Conservation (phyloP, 257 asterid species). For the Solanum boliviense region DNA sequence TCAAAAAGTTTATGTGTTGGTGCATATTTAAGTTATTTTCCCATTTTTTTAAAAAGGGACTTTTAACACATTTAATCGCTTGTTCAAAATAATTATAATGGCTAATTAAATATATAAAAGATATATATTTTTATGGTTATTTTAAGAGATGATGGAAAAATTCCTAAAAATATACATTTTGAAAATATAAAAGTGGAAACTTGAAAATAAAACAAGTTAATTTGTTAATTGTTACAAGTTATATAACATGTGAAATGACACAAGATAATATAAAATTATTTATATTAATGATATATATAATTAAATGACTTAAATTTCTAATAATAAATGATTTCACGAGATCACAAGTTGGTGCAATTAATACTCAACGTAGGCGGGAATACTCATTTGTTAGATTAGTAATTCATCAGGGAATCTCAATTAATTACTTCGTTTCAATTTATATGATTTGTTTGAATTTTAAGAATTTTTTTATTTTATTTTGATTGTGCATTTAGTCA, state of each 20-base stretch:
- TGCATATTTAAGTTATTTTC: neutral
- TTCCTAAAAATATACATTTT: neutral
- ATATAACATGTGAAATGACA: neutral
- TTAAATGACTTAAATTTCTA: neutral
- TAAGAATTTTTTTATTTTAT: too few relatives aligned
- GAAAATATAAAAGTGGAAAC: neutral
- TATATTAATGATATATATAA: neutral
- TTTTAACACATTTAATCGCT: neutral
- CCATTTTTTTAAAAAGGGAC: too few relatives aligned
- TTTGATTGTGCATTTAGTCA: neutral
- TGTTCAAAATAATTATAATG: neutral
- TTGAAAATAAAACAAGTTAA: neutral
- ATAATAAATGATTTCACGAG: neutral
- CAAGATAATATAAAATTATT: neutral
- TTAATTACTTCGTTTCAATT: neutral
- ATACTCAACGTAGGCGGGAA: neutral
- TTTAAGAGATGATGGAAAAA: neutral
- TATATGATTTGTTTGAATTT: neutral
- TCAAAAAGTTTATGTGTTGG: neutral
- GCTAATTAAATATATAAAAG: neutral
- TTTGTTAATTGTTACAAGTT: neutral
- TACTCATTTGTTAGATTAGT: neutral
- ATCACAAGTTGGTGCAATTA: neutral
- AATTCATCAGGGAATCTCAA: neutral
- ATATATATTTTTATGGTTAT: neutral